A percentile compares a stretch with the other conserved stretches of the same genome.
Conservation (phyloP, 192 early-diverging fungal species). For the Chytriomyces confervae region DNA sequence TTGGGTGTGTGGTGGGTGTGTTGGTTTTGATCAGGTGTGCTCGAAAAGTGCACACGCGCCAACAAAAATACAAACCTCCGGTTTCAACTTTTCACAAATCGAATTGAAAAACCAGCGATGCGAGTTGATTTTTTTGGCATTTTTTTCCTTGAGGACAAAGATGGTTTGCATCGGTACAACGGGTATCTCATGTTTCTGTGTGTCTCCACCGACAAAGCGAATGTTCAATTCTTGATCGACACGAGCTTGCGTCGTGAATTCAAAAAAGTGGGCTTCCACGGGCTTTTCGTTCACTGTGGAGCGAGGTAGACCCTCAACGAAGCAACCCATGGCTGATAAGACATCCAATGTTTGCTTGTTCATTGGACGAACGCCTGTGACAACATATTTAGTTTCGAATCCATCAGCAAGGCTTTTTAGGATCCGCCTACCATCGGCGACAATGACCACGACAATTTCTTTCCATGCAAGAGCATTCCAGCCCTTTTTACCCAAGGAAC, state of each 20-base stretch:
- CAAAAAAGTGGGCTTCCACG: constrained; percentile 63
- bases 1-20: no score
- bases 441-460: constrained; percentile 73
- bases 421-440: constrained; percentile 69
- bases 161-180: constrained; percentile 60
- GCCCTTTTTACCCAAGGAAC: constrained; percentile 55
- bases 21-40: no score
- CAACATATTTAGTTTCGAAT: background rate
- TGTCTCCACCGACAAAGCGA: constrained; percentile 44
- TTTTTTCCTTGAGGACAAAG: constrained; percentile 91
- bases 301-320: constrained; percentile 53
- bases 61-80: constrained; percentile 50
- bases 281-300: constrained; percentile 47
- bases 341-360: constrained; percentile 75
- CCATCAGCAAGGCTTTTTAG: background rate
- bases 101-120: constrained; percentile 72
- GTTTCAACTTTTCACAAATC: constrained; percentile 50
- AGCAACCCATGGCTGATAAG: constrained; percentile 69
- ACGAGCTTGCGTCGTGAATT: constrained; percentile 56
- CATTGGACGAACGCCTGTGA: constrained; percentile 67
- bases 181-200: constrained; percentile 2
- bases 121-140: constrained; percentile 84
- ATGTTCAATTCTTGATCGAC: constrained; percentile 68
- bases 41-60: no score
- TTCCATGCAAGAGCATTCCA: constrained; percentile 72